phyloP scores from a whole-genome alignment of 768 basidiomycete species.

The Russula lepida region DNA sequence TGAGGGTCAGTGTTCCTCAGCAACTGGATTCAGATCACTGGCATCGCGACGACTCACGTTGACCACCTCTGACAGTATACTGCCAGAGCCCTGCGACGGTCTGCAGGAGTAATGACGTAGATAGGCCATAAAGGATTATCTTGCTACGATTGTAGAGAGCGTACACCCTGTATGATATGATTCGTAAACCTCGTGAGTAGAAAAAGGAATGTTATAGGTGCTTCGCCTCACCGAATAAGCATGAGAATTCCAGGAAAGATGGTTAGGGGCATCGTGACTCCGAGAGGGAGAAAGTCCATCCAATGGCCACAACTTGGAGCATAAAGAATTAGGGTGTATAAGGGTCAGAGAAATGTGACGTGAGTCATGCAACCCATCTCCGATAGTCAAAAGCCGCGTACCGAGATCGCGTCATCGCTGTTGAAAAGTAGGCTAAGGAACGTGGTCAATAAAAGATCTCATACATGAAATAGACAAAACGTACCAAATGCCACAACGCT shows the following conservation, averaged over 20 bases:
- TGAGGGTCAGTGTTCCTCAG: neutral
- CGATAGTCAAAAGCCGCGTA: neutral
- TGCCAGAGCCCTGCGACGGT: constrained; percentile 16
- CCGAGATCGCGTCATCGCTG: constrained; percentile 19
- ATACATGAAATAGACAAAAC: neutral
- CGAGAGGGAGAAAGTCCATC: constrained; percentile 20
- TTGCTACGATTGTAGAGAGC: constrained; percentile 19
- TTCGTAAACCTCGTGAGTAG: neutral
- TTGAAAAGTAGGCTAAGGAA: constrained; percentile 15
- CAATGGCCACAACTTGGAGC: constrained; percentile 14
- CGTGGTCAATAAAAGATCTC: neutral
- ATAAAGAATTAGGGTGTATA: neutral
- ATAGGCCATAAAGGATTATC: constrained; percentile 11
- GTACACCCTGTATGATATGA: constrained; percentile 11
- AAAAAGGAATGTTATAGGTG: neutral
- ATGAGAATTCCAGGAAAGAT: constrained; percentile 18
- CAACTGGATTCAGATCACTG: neutral
- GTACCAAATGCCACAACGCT: constrained; percentile 16
- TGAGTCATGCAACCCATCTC: neutral
- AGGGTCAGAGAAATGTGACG: neutral
- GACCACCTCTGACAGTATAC: constrained; percentile 13
- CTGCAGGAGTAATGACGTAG: constrained; percentile 10
- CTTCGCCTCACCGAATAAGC: constrained; percentile 16
- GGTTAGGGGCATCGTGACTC: constrained; percentile 16
- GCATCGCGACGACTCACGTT: neutral